Evolutionary conservation across 2,329 filamentous ascomycete genomes (phyloP), one percentile per base, ranked within the genome.

Genomic region (Colletotrichum higginsianum): DNA sequence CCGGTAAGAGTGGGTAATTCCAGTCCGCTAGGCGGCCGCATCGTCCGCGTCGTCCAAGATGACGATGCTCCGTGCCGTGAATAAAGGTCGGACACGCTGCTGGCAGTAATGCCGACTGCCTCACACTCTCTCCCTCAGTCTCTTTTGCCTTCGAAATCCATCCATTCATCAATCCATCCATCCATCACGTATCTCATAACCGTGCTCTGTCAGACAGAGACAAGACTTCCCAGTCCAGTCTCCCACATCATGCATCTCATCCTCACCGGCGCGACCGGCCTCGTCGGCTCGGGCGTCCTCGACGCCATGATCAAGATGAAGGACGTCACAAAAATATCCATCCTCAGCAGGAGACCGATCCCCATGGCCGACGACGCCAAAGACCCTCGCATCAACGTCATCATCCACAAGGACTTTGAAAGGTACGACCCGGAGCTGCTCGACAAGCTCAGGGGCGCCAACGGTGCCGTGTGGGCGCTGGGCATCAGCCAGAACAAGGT

Each of bases 381-480:
- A 11, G 88, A 93, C 73, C 85, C 86, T 0, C 89, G 92, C 72
- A 86, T 90, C 70, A 87, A 88, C 30, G 89, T 94, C 66, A 90
- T 94, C 73, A 82, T 91, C 21, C 92, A 94, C 77, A 85, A 87
- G 18, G 91, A 95, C 79, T 95, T 93, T 77, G 80, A 82, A 15
- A 83, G 79, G 1, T 95, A 94, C 78, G 86, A 88, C 46, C 75
- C 86, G 0, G 83, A 84, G 0, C 75, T 94, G 2, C 84, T 94
- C 12, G 74, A 80, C 30, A 84, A 91, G 77, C 83, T 95, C 0
- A 84, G 86, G 63, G 92, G 89, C 26, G 93, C 92, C 0, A 82
- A 87, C 9, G 92, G 90, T 2, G 92, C 90, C 71, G 90, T 95
- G 1, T 95, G 93, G 93, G 92, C 93, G 0, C 84, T 92, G 56